Evolutionary conservation across 495 filamentous ascomycete species (phyloP).

Genomic region (Cercophora scortea): DNA sequence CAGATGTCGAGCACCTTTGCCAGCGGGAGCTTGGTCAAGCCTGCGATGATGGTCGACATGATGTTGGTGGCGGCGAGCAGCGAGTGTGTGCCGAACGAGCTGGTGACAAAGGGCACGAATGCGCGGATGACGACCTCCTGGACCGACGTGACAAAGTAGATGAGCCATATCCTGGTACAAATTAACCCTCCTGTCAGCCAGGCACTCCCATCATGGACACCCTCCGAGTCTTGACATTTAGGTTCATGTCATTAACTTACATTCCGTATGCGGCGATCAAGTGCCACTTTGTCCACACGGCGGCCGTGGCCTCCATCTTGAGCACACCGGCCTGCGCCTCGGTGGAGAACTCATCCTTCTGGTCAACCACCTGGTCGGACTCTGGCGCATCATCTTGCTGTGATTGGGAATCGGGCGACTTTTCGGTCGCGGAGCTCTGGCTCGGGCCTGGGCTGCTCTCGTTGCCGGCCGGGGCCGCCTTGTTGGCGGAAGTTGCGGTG

Average conservation of each 20-base stretch:
- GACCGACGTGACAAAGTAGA: slow-evolving; percentile 41
- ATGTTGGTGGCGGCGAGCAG: slow-evolving; percentile 38
- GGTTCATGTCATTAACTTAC: neutral
- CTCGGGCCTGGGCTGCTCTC: too few relatives aligned
- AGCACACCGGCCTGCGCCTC: slow-evolving; percentile 8
- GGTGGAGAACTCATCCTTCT: neutral
- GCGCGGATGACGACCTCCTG: slow-evolving; percentile 31
- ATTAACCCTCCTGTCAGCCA: neutral
- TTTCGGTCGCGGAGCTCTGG: too few relatives aligned
- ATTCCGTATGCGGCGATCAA: slow-evolving; percentile 7
- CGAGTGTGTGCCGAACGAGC: slow-evolving; percentile 38
- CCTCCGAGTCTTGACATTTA: too few relatives aligned
- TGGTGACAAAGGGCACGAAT: slow-evolving; percentile 40
- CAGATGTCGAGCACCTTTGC: slow-evolving; percentile 61
- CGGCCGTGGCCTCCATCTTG: slow-evolving; percentile 6
- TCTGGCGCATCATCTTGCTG: too few relatives aligned
- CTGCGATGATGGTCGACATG: slow-evolving; percentile 50
- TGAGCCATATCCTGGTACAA: slow-evolving; percentile 43
- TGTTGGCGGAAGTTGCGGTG: too few relatives aligned
- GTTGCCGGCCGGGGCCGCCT: too few relatives aligned
- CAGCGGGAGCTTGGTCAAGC: slow-evolving; percentile 49
- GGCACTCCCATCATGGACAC: neutral
- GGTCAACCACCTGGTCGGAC: too few relatives aligned
- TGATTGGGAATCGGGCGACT: too few relatives aligned
- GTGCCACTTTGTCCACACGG: slow-evolving; percentile 8